phyloP scores from a whole-genome alignment of 768 basidiomycete genomes.

The Amanita inopinata region DNA sequence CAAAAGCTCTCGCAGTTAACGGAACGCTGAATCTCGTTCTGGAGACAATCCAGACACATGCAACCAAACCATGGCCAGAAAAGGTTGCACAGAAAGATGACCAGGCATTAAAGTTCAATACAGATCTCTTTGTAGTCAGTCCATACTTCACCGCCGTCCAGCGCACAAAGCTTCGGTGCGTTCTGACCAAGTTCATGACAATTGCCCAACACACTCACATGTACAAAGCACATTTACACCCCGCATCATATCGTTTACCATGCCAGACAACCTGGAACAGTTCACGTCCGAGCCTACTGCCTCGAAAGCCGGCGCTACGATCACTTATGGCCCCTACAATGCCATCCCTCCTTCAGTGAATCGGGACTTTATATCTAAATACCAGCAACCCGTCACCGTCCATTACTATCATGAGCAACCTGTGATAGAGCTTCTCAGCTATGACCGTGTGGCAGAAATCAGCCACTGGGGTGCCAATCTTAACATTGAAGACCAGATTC shows the following conservation, averaged over 20 bases:
- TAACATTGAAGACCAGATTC: slow-evolving; percentile 84
- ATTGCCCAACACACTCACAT: background rate
- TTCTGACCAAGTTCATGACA: slow-evolving; percentile 6
- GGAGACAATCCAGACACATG: slow-evolving; percentile 71
- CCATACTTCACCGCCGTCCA: slow-evolving; percentile 77
- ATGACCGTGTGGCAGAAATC: slow-evolving; percentile 77
- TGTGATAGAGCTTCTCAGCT: slow-evolving; percentile 61
- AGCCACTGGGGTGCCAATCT: slow-evolving; percentile 97
- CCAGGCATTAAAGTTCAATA: slow-evolving; percentile 70
- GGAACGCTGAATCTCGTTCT: slow-evolving; percentile 68
- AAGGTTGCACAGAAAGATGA: slow-evolving; percentile 65
- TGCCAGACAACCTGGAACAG: slow-evolving; percentile 47
- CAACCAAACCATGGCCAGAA: slow-evolving; percentile 66
- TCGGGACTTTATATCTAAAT: slow-evolving; percentile 40
- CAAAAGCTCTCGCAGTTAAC: slow-evolving; percentile 46
- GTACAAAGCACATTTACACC: slow-evolving; percentile 55
- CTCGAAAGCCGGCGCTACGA: slow-evolving; percentile 66
- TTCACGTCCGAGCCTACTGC: slow-evolving; percentile 53
- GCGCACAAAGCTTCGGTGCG: slow-evolving; percentile 80
- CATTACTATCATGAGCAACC: slow-evolving; percentile 84
- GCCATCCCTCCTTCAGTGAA: slow-evolving; percentile 58
- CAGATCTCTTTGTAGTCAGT: slow-evolving; percentile 74
- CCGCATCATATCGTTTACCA: slow-evolving; percentile 61
- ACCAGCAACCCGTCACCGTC: slow-evolving; percentile 59
- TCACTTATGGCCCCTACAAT: slow-evolving; percentile 86